Evolutionary conservation across 768 basidiomycete genomes (phyloP), one percentile per base, ranked within the genome.

Genomic region (Boletus pseudopeckii): DNA sequence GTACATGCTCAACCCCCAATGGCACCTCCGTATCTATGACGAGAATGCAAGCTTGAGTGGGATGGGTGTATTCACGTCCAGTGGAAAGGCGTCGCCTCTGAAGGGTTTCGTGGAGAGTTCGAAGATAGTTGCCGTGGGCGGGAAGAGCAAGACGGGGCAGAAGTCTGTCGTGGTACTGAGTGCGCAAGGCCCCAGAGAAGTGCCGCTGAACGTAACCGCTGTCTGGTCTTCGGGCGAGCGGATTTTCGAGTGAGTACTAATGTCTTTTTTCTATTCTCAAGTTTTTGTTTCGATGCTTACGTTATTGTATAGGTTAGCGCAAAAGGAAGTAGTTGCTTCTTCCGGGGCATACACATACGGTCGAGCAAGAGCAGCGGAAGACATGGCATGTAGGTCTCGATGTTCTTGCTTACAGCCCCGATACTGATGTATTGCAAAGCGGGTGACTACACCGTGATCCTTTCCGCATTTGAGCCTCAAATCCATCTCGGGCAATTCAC

Each of bases 1-100:
- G 0, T 97, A 88, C 69, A 88, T 96, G 84, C 70, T 81, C 45
- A 98, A 98, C 64, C 95, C 95, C 0, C 92, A 97, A 64, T 98
- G 91, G 69, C 78, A 79, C 51, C 74, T 98, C 14, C 77, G 71
- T 7, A 71, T 96, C 18, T 72, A 77, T 49, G 73, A 80, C 5
- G 62, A 71, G 4, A 61, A 56, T 18, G 13, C 51, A 9, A n/a
- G 39, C 7, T 5, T 47, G 14, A 30, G 53, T 50, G 53, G 59
- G 43, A 44, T 43, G n/a, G 30, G 50, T 37, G 28, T 38, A 7
- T 48, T 45, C 8, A 1, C 37, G 7, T 28, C 50, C 7, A 38
- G 10, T 18, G 46, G 54, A 26, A 46, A 22, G n/a, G 22, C 41
- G 4, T 48, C 53, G 9, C 49, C 48, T 46, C 28, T 13, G 18